phyloP scores from a whole-genome alignment of 805 yeast species.

The Kodamaea kakaduensis region DNA sequence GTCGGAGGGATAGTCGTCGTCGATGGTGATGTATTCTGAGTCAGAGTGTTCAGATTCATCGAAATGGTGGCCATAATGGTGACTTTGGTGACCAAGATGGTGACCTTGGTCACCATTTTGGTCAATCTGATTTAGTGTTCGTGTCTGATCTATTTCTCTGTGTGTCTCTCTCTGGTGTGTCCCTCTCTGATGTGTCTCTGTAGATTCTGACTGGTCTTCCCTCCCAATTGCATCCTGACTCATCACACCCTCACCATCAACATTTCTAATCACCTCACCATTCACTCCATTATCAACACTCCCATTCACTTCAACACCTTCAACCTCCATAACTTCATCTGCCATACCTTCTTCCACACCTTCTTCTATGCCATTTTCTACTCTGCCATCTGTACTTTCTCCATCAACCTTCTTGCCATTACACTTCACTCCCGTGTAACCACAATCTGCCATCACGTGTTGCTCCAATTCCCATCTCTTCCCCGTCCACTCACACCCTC shows the following conservation, averaged over 20 bases:
- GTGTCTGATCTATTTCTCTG: no score
- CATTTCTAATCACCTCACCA: background rate
- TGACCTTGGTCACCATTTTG: no score
- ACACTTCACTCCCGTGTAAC: conserved; percentile 34
- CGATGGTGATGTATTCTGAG: no score
- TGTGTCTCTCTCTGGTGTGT: no score
- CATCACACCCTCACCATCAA: no score
- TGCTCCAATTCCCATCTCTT: conserved; percentile 54
- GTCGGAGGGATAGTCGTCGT: conserved; percentile 9
- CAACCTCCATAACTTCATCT: conserved; percentile 3
- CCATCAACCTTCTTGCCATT: conserved; percentile 15
- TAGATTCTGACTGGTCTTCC: no score
- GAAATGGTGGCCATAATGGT: no score
- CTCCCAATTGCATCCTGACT: no score
- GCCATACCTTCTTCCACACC: conserved; percentile 8
- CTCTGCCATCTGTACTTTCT: conserved; percentile 3
- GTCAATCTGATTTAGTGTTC: no score
- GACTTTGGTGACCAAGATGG: no score
- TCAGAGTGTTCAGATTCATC: no score
- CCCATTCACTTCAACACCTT: conserved; percentile 8
- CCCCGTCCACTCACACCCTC: conserved; percentile 59
- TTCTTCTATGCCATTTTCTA: conserved; percentile 8
- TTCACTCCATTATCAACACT: conserved; percentile 12
- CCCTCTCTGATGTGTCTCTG: no score
- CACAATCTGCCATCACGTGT: conserved; percentile 41